Conservation (phyloP, 2,329 filamentous ascomycete species). For the Monosporascus sp. region DNA sequence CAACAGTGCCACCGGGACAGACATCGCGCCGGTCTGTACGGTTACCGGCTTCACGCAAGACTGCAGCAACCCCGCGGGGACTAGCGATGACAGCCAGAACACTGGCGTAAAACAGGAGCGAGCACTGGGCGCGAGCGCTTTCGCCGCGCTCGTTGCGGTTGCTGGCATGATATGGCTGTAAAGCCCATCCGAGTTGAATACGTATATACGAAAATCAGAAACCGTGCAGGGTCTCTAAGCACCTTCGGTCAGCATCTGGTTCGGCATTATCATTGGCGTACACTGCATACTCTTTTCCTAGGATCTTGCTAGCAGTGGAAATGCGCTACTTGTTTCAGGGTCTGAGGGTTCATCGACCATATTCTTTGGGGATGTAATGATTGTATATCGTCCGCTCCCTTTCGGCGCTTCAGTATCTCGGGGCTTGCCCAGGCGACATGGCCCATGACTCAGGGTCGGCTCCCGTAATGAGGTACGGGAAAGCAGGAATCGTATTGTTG, state of each 20-base stretch:
- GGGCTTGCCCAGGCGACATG: no score
- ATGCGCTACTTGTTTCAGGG: not conserved
- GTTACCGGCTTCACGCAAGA: slow-evolving; percentile 21
- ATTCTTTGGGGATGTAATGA: not conserved
- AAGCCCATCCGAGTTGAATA: not conserved
- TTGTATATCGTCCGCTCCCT: not conserved
- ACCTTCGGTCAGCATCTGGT: not conserved
- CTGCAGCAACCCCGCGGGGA: slow-evolving; percentile 11
- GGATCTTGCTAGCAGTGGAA: not conserved
- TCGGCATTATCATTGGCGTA: not conserved
- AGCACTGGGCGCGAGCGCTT: slow-evolving; percentile 23
- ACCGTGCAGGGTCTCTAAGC: not conserved
- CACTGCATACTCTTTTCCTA: not conserved
- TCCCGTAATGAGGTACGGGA: no score
- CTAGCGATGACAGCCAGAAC: slow-evolving; percentile 9
- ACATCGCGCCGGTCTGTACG: slow-evolving; percentile 14
- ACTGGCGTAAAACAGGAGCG: slow-evolving; percentile 21
- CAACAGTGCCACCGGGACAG: slow-evolving; percentile 4
- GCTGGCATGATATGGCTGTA: slow-evolving; percentile 25
- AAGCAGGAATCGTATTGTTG: not conserved
- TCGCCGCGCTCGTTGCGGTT: slow-evolving; percentile 25
- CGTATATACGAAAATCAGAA: not conserved
- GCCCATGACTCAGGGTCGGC: not conserved
- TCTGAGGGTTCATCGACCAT: not conserved
- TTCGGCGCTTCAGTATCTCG: not conserved